phyloP scores from a whole-genome alignment of 2,329 filamentous ascomycete species.

The Thielaviopsis ethacetica region DNA sequence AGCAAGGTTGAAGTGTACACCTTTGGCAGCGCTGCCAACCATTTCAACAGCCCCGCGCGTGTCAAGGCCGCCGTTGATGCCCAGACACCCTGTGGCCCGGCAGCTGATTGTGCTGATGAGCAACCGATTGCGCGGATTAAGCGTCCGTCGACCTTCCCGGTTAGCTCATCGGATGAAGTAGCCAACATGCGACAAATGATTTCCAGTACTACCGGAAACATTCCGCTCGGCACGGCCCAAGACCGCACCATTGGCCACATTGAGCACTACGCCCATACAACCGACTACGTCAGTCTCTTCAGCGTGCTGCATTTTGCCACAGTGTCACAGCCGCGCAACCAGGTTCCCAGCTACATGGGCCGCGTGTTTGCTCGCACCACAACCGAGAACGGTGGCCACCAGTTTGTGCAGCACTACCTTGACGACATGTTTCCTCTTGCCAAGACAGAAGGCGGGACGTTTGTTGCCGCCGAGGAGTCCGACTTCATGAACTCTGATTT shows the following conservation, averaged over 20 bases:
- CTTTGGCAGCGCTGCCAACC: constrained; percentile 63
- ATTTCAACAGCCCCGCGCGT: constrained; percentile 57
- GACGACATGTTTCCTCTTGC: constrained; percentile 43
- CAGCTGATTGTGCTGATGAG: background rate
- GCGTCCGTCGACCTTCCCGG: constrained; percentile 2
- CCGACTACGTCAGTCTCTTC: constrained; percentile 59
- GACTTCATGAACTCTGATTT: constrained; percentile 46
- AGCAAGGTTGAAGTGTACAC: constrained; percentile 61
- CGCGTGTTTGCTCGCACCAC: constrained; percentile 38
- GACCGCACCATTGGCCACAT: constrained; percentile 48
- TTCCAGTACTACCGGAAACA: constrained; percentile 14
- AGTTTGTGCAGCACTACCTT: constrained; percentile 44
- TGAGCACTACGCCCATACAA: constrained; percentile 63
- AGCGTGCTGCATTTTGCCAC: constrained; percentile 54
- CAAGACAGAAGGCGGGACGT: constrained; percentile 25
- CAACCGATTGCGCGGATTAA: constrained; percentile 13
- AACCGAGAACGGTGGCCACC: constrained; percentile 35
- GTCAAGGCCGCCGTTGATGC: constrained; percentile 1
- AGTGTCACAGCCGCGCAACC: constrained; percentile 24
- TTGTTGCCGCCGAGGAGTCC: constrained; percentile 30
- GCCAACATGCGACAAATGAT: constrained; percentile 23
- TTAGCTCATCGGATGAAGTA: constrained; percentile 17
- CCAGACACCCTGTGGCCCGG: background rate
- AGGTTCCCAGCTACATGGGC: constrained; percentile 44
- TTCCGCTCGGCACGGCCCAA: constrained; percentile 2